These are phyloP conservation scores for Fraxinus paxiana DNA, from an alignment of 305 asterid species.

Conservation along the genomic window DNA sequence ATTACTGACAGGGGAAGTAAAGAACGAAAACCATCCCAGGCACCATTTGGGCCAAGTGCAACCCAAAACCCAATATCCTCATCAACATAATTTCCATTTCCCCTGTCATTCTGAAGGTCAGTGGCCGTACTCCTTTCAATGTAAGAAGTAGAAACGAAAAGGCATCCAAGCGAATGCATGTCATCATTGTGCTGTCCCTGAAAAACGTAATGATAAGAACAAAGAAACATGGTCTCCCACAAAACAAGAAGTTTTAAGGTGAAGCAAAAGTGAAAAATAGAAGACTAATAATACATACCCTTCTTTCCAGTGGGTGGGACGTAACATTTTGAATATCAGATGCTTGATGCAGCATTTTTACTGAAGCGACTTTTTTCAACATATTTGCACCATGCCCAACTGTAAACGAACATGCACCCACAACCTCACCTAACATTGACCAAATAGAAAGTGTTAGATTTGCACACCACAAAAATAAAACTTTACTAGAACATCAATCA, in stretches of 20 bases:
- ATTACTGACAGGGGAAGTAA: constrained; percentile 79
- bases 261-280: constrained; percentile 18
- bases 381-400: constrained; percentile 65
- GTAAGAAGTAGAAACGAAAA: constrained; percentile 70
- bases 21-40: constrained; percentile 96
- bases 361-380: constrained; percentile 78
- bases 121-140: constrained; percentile 66
- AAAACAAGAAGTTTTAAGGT: constrained; percentile 15
- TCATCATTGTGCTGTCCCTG: constrained; percentile 68
- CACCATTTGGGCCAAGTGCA: constrained; percentile 77
- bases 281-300: constrained; percentile 40
- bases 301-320: constrained; percentile 62
- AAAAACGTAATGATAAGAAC: constrained; percentile 27
- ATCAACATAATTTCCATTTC: constrained; percentile 46
- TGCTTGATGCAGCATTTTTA: constrained; percentile 80
- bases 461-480: neutral
- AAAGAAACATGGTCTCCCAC: constrained; percentile 11
- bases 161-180: constrained; percentile 45
- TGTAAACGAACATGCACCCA: constrained; percentile 83
- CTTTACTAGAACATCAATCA: neutral
- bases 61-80: constrained; percentile 86
- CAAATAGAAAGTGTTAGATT: constrained; percentile 32
- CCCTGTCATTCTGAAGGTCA: constrained; percentile 45
- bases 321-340: constrained; percentile 48
- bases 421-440: constrained; percentile 75